Conservation (phyloP, 1,139 yeast genomes). For the Zygosaccharomyces sapae region DNA sequence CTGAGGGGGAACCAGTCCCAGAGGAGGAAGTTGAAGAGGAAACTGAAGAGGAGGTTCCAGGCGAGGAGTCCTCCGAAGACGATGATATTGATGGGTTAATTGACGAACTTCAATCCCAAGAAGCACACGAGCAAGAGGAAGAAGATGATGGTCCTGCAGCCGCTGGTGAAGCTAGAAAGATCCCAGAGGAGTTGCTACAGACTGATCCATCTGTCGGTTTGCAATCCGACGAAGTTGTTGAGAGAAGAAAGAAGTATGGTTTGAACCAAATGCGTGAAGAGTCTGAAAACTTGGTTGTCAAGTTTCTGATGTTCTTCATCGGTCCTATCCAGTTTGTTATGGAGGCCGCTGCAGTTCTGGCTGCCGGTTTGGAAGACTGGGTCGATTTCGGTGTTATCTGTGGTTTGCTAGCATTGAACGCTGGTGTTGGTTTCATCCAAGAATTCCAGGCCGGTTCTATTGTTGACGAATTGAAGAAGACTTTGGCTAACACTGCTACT, state of each 20-base stretch:
- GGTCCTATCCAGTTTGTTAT: conserved; percentile 99
- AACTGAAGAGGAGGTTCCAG: conserved; percentile 34
- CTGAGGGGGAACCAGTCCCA: conserved; percentile 20
- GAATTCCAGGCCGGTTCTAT: conserved; percentile 97
- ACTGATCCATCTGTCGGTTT: conserved; percentile 85
- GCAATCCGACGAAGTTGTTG: conserved; percentile 71
- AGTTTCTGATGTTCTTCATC: conserved; percentile 88
- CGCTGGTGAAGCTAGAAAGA: conserved; percentile 52
- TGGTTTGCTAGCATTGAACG: conserved; percentile 83
- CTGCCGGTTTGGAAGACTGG: conserved; percentile 99
- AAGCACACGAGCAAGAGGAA: conserved; percentile 52
- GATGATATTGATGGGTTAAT: conserved; percentile 88
- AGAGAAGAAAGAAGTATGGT: conserved; percentile 93
- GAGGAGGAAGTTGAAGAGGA: conserved; percentile 37
- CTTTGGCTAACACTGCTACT: conserved; percentile 82
- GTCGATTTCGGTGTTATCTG: conserved; percentile 98
- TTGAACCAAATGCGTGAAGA: conserved; percentile 94
- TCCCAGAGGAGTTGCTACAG: conserved; percentile 85
- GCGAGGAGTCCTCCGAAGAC: conserved; percentile 45
- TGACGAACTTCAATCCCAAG: conserved; percentile 82
- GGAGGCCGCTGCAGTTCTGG: conserved; percentile 97
- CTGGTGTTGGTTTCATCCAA: conserved; percentile 93
- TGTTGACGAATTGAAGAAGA: conserved; percentile 91
- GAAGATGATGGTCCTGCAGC: conserved; percentile 39
- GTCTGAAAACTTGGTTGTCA: conserved; percentile 73